Base-by-base conservation (phyloP, 2,329 filamentous ascomycete genomes). In the Sporothrix inflata region DNA sequence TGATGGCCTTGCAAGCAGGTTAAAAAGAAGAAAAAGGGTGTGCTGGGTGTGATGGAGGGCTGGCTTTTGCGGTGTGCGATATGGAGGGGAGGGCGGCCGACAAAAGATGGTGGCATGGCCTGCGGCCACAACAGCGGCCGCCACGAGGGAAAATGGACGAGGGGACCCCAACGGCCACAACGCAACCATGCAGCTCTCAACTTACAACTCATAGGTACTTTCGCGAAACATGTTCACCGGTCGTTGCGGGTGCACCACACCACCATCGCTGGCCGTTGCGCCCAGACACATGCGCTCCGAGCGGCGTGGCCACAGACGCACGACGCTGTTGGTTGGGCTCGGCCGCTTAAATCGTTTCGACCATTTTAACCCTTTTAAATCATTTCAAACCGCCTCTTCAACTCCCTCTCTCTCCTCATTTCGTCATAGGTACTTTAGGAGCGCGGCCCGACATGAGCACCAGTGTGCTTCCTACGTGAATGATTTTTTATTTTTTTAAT, bases 21-120 rank as follows among this genome's bases (percentile, higher is more conserved):
- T 4, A 42, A 21, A 27, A 19, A 9, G 11, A 24, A 24, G 2
- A 67, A 42, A 55, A 24, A 4, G 27, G 27, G 65, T 21, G 45
- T 68, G 42, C 16, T 34, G 5, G 45, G 16, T 51, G 47, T 34
- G 34, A 21, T 61, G 27, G 14, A 57, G 45, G 45, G 53, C 7
- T 57, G 53, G 53, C 27, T 61, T 16, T 61, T 61, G 57, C 57
- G 34, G 57, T 61, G 57, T 40, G 57, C 19, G 4, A 42, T 11
- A 61, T n/a, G 16, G 12, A 30, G 12, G 30, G 55, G 30, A 42
- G 57, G 57, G 38, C 34, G 12, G 57, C 57, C 34, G 30, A 16
- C 27, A 60, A 60, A 60, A 12, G 16, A 30, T 34, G 49, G 49
- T 12, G 30, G 49, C n/a, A 21, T 53, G n/a, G 49, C 30, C 30